Evolutionary conservation across 768 basidiomycete genomes (phyloP), one percentile per base, ranked within the genome.

Genomic region (Tephrocybe sp.): DNA sequence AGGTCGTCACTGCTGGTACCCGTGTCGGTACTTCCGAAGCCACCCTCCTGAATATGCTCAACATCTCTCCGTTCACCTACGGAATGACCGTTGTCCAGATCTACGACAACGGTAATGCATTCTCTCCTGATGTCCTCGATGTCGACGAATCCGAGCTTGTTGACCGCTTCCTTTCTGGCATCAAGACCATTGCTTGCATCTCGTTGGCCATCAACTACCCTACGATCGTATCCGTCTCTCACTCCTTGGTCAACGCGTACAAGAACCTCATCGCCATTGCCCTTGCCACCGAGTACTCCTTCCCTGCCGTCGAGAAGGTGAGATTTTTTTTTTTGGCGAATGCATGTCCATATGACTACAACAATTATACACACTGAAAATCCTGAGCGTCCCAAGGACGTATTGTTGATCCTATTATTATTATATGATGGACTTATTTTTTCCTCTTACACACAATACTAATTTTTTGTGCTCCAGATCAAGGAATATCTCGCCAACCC

Each of bases 61-160:
- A 95, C 83, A 98, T 99, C 71, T 98, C 96, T 39, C 93, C 93
- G 56, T 97, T 98, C 87, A 98, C 96, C 36, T 99, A 97, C 77
- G 97, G 97, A 64, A 98, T 99, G 96, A 89, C 85, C 44, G 95
- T 99, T 57, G 83, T 95, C 44, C 94, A 98, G 75, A 95, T 99
- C 68, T 99, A 82, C 72, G 92, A 96, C 76, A 79, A 82, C 53
- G 97, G 97, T 64, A 96, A 95, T 67, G 76, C 86, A 55, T 99
- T 98, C 83, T 68, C 87, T 36, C 87, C 96, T 34, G 72, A 77
- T 3, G 92, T 99, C 53, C 87, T 99, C 57, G 97, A 99, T 68
- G 78, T 98, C 58, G 87, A 90, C 60, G 96, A 98, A 74, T 72
- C 84, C 54, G 90, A 92, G 65, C 87, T 99, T 58, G 71, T 99